A percentile compares a stretch with the other conserved stretches of the same genome.
Evolutionary conservation across 805 yeast species (phyloP).

Genomic region (Teunomyces panamensis): DNA sequence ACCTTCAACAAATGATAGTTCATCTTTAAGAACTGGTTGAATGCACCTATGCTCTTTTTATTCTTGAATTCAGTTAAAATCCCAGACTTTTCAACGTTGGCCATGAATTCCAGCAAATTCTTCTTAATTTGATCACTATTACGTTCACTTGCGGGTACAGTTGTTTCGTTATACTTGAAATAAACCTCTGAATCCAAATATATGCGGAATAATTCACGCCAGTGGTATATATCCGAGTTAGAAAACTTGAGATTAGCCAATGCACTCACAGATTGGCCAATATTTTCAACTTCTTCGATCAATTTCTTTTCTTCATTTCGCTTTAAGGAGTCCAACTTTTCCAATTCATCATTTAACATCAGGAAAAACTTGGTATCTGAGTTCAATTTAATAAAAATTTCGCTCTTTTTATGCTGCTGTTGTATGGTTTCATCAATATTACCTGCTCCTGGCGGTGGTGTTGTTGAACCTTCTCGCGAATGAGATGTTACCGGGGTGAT

Average conservation of each 20-base stretch:
- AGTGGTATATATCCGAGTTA: conserved; percentile 55
- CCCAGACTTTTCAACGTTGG: conserved; percentile 35
- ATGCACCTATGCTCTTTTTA: conserved; percentile 44
- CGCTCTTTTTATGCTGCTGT: conserved; percentile 21
- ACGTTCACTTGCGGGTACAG: conserved; percentile 41
- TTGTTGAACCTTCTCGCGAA: conserved; percentile 9
- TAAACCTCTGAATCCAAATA: conserved; percentile 68
- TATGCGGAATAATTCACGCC: conserved; percentile 66
- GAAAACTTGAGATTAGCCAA: conserved; percentile 27
- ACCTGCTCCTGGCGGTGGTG: neutral
- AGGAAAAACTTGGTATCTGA: conserved; percentile 61
- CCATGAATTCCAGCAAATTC: conserved; percentile 41
- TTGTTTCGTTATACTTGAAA: conserved; percentile 48
- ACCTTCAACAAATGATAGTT: conserved; percentile 56
- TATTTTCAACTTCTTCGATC: conserved; percentile 37
- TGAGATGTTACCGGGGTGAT: conserved; percentile 24
- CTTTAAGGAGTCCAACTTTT: conserved; percentile 45
- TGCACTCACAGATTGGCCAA: conserved; percentile 34
- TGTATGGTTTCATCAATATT: neutral
- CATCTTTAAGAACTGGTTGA: conserved; percentile 48
- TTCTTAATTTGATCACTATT: conserved; percentile 44
- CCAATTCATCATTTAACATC: conserved; percentile 54
- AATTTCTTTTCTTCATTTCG: conserved; percentile 42
- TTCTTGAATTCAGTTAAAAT: conserved; percentile 42
- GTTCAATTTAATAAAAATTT: conserved; percentile 42